Evolutionary conservation across 2,329 filamentous ascomycete species (phyloP), one percentile per base, ranked within the genome.

Genomic region (Bipolaris gigantea): DNA sequence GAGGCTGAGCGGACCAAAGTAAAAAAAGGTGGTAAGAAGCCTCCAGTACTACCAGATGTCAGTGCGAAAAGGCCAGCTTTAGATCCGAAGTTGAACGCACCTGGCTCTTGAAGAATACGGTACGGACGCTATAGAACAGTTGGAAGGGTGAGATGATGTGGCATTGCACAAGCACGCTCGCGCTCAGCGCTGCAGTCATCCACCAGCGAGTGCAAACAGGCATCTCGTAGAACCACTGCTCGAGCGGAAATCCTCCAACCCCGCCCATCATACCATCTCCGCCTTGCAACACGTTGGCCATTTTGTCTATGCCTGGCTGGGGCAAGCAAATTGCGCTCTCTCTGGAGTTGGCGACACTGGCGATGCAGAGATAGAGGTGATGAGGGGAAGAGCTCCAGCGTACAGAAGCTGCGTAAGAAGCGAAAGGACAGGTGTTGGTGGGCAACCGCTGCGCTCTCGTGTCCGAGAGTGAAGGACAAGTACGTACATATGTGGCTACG

Each of bases 181-280:
- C 94, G 53, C 91, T 80, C 38, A 97, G 86, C 0, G 92, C 96
- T 4, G 92, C 92, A 21, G 91, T 92, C 19, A 94, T 97, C 94
- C 94, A 99, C 88, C 90, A 95, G 57, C 94, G 83, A 34, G 94
- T 99, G 76, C 92, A 96, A 23, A 94, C 86, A 3, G 94, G 94
- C 89, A 97, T 97, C 75, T 99, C 94, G 83, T 91, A 97, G 76
- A 97, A 97, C 94, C 94, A 99, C 64, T 93, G 89, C 76, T 97
- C 94, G 7, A 99, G 83, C 38, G 93, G 94, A 69, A 96, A 81
- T 59, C 84, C 82, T 51, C 64, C 64, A 67, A 96, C 81, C 61
- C 84, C 82, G 51, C 64, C 64, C 59, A 79, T 78, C 53, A 79
- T 66, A 55, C 73, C 75, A 53, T 76, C 77, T 44, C 70, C 74